Evolutionary conservation across 2,329 filamentous ascomycete genomes (phyloP).

Genomic region (Penicillium nordicum): DNA sequence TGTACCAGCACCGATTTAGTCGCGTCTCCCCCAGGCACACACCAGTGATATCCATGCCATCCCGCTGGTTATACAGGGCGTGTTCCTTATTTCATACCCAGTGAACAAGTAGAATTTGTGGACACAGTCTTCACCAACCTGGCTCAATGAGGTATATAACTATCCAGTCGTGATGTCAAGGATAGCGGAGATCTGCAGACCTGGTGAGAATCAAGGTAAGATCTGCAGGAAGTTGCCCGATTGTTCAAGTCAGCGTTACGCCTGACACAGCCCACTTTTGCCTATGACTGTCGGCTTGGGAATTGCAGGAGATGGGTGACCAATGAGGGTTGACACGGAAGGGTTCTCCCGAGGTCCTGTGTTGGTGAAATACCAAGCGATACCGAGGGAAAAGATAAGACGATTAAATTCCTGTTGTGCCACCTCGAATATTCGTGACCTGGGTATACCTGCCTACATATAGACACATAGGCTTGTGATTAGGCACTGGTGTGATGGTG

Average conservation of each 20-base stretch:
- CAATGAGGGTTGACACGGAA: conserved; percentile 12
- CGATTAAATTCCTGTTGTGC: conserved; percentile 8
- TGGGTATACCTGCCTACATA: conserved; percentile 5
- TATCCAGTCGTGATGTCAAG: background rate
- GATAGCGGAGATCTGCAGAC: conserved; percentile 77
- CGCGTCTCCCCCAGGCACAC: background rate
- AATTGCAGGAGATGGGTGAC: conserved; percentile 50
- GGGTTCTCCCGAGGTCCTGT: background rate
- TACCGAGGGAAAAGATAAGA: conserved; percentile 9
- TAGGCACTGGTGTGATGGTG: background rate
- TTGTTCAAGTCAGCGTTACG: conserved; percentile 49
- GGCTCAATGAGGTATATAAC: background rate
- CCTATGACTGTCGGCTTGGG: conserved; percentile 64
- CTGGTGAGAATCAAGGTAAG: conserved; percentile 70
- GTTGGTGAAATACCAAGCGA: conserved; percentile 4
- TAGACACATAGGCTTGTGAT: conserved; percentile 1
- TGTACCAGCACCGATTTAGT: background rate
- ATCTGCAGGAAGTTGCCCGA: conserved; percentile 62
- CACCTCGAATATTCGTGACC: conserved; percentile 6
- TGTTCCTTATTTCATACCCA: background rate
- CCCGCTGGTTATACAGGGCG: background rate
- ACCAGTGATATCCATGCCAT: background rate
- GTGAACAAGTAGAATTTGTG: background rate
- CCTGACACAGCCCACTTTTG: conserved; percentile 52
- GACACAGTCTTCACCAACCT: background rate